Evolutionary conservation across 177 flowering plant genomes (phyloP).

Genomic region (Tripterygium wilfordii): DNA sequence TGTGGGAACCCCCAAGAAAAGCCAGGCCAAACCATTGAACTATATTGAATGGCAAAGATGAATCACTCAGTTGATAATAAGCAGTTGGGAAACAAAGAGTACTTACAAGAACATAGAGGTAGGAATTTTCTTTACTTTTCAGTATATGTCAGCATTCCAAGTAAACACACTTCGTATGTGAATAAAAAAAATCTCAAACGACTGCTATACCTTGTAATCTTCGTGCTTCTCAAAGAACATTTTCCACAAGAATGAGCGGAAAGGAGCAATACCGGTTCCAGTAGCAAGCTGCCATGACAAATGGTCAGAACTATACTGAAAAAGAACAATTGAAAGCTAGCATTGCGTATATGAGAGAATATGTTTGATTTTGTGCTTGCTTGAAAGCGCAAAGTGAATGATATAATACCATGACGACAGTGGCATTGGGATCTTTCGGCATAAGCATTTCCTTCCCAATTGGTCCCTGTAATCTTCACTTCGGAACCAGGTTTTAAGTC

Average conservation of each 20-base stretch:
- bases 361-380: background rate
- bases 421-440: constrained; percentile 94
- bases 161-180: too few relatives aligned
- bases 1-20: constrained; percentile 96
- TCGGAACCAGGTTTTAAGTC: constrained; percentile 90
- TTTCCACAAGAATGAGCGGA: constrained; percentile 94
- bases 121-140: too few relatives aligned
- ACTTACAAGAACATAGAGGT: too few relatives aligned
- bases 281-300: constrained; percentile 82
- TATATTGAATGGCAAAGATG: constrained; percentile 17
- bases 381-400: background rate
- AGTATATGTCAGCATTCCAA: too few relatives aligned
- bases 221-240: constrained; percentile 98
- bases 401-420: constrained; percentile 65
- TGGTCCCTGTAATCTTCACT: constrained; percentile 87
- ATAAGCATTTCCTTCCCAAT: constrained; percentile 99
- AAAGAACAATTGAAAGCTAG: too few relatives aligned
- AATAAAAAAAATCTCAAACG: too few relatives aligned
- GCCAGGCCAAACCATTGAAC: constrained; percentile 99
- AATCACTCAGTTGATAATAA: background rate
- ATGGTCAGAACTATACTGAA: too few relatives aligned
- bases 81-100: too few relatives aligned
- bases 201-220: constrained; percentile 83
- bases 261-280: constrained; percentile 98
- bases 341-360: background rate